Conservation (phyloP, 805 yeast species). For the Saccharomycopsis lassenensis region DNA sequence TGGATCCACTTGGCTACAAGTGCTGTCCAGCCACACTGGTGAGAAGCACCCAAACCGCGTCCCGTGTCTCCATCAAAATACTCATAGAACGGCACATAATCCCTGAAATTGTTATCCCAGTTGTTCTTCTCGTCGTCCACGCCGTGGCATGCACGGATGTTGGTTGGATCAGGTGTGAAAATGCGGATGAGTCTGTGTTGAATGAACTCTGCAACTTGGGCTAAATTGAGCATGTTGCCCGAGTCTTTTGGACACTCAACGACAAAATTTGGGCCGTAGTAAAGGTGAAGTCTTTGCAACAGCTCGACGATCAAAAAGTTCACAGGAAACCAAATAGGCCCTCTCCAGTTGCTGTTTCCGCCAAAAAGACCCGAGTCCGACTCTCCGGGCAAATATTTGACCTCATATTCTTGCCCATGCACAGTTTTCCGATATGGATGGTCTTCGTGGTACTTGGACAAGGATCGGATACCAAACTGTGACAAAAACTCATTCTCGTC, state of each 20-base stretch:
- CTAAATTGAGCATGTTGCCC: conserved; percentile 64
- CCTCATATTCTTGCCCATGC: conserved; percentile 58
- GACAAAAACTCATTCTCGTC: conserved; percentile 82
- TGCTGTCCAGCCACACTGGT: conserved; percentile 96
- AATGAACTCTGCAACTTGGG: conserved; percentile 82
- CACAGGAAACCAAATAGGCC: conserved; percentile 95
- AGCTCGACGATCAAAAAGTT: conserved; percentile 80
- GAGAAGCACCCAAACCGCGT: conserved; percentile 85
- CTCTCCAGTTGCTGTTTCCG: conserved; percentile 95
- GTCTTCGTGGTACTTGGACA: conserved; percentile 76
- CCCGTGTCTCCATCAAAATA: conserved; percentile 93
- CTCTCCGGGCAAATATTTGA: conserved; percentile 75
- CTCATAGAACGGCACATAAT: conserved; percentile 70
- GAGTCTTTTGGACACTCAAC: conserved; percentile 84
- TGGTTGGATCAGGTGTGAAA: conserved; percentile 54
- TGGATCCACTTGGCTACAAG: conserved; percentile 86
- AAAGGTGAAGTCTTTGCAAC: conserved; percentile 73
- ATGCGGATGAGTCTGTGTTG: conserved; percentile 76
- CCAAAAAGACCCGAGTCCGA: conserved; percentile 92
- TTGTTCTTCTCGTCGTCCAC: conserved; percentile 31
- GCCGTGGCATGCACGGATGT: conserved; percentile 70
- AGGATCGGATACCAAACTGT: conserved; percentile 75
- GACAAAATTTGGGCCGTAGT: conserved; percentile 77
- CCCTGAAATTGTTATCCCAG: conserved; percentile 58
- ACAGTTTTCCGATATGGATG: conserved; percentile 81